phyloP scores from a whole-genome alignment of 139 green algal species.

The Tetradesmus lagerheimii region DNA sequence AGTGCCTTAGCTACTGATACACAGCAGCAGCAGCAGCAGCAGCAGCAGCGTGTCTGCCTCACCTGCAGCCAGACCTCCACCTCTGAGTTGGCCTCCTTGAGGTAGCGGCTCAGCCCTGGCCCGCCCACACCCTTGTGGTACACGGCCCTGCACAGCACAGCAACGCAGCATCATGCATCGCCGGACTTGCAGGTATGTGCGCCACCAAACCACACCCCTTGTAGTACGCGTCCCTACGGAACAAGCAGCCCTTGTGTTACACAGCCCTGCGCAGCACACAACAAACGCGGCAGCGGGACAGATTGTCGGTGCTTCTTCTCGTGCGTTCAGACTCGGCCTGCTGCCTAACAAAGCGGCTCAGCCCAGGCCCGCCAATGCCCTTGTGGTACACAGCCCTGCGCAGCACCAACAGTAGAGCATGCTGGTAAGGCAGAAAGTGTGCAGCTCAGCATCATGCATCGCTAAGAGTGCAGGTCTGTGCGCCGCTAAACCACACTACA shows the following conservation, averaged over 20 bases:
- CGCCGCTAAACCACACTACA: no score
- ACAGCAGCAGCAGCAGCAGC: not conserved
- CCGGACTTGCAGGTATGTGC: not conserved
- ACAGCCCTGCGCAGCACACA: no score
- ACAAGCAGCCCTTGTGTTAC: no score
- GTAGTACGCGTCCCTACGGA: not conserved
- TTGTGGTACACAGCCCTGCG: not conserved
- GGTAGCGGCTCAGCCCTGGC: conserved; percentile 25
- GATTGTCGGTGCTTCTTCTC: no score
- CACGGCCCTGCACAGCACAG: conserved; percentile 23
- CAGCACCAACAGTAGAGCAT: not conserved
- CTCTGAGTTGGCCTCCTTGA: conserved; percentile 39
- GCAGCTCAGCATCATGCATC: no score
- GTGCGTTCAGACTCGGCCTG: no score
- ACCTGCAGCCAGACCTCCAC: conserved; percentile 44
- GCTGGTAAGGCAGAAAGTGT: no score
- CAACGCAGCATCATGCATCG: not conserved
- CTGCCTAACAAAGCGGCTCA: no score
- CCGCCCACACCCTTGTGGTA: conserved; percentile 37
- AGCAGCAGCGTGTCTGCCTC: not conserved
- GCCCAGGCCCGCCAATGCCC: not conserved
- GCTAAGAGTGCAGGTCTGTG: no score
- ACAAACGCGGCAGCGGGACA: no score
- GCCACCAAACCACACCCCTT: not conserved
- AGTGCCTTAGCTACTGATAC: no score